phyloP scores from a whole-genome alignment of 371 early-diverging fungal genomes.

The Apophysomyces trapeziformis region DNA sequence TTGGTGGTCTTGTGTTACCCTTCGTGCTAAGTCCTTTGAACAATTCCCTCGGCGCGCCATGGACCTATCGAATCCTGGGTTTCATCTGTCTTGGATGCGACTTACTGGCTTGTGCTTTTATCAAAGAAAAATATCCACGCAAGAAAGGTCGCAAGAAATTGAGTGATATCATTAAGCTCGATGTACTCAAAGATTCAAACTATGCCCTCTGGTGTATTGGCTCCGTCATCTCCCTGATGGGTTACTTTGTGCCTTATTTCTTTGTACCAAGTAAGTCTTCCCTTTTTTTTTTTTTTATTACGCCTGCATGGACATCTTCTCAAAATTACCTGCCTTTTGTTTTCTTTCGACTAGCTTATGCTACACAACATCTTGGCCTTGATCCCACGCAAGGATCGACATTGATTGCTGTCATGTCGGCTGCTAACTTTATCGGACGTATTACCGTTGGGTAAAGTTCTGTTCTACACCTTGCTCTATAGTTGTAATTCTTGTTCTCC shows the following conservation, averaged over 20 bases:
- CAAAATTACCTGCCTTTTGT: not conserved
- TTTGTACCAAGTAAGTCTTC: conserved; percentile 32
- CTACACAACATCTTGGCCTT: conserved; percentile 16
- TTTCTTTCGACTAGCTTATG: conserved; percentile 13
- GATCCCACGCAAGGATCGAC: conserved; percentile 22
- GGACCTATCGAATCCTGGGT: conserved; percentile 52
- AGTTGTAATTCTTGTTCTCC: too few relatives aligned
- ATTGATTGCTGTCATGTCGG: conserved; percentile 36
- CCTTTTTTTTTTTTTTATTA: not conserved
- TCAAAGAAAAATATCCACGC: conserved; percentile 30
- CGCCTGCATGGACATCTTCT: not conserved
- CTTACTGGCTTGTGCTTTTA: conserved; percentile 26
- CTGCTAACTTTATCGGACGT: conserved; percentile 54
- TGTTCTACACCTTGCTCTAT: too few relatives aligned
- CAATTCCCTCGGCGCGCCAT: conserved; percentile 47
- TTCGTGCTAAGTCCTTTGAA: conserved; percentile 61
- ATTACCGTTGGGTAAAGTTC: conserved; percentile 32
- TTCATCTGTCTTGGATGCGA: conserved; percentile 44
- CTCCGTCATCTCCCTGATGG: conserved; percentile 40
- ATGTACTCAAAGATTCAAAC: conserved; percentile 35
- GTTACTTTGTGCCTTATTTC: conserved; percentile 59
- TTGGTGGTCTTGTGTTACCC: conserved; percentile 71
- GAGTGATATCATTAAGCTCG: conserved; percentile 38
- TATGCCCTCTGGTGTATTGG: conserved; percentile 39
- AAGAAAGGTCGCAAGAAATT: conserved; percentile 22